These are phyloP conservation scores for Clohesyomyces aquaticus DNA, from an alignment of 495 filamentous ascomycete species.

Conservation along the genomic window DNA sequence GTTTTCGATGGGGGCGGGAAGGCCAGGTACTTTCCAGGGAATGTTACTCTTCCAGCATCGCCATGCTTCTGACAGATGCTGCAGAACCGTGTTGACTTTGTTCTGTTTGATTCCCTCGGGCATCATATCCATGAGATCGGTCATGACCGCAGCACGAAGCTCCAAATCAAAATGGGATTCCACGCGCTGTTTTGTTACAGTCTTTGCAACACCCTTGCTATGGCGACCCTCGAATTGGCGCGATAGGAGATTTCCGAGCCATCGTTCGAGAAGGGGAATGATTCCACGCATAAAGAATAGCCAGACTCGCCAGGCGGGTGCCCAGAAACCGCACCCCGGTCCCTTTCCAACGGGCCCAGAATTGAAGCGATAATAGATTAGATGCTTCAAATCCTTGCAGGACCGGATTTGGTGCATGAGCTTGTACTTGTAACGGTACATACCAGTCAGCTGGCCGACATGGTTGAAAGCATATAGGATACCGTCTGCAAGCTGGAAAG, in stretches of 20 bases:
- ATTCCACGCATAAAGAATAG: constrained; percentile 99
- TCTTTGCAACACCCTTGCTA: constrained; percentile 99
- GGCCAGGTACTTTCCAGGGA: constrained; percentile 96
- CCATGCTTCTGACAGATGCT: constrained; percentile 98
- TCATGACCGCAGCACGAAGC: constrained; percentile 97
- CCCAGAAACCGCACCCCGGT: constrained; percentile 99
- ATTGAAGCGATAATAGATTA: constrained; percentile 99
- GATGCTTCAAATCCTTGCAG: constrained; percentile 98
- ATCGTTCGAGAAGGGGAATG: constrained; percentile 93
- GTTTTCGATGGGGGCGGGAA: constrained; percentile 97
- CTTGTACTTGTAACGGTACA: constrained; percentile 99
- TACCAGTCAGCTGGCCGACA: constrained; percentile 96
- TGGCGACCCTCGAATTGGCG: constrained; percentile 98
- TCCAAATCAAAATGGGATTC: constrained; percentile 99
- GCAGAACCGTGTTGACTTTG: constrained; percentile 97
- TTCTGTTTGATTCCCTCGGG: constrained; percentile 99
- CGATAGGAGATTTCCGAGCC: constrained; percentile 95
- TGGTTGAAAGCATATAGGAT: constrained; percentile 99
- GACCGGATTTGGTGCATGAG: constrained; percentile 99
- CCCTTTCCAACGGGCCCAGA: constrained; percentile 97
- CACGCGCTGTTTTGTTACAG: constrained; percentile 97
- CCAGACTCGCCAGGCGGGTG: constrained; percentile 98
- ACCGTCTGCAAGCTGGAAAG: constrained; percentile 97
- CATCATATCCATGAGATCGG: constrained; percentile 99
- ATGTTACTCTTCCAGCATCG: constrained; percentile 99